Evolutionary conservation across 139 green algal species (phyloP).

Genomic region (Micractinium sp.): DNA sequence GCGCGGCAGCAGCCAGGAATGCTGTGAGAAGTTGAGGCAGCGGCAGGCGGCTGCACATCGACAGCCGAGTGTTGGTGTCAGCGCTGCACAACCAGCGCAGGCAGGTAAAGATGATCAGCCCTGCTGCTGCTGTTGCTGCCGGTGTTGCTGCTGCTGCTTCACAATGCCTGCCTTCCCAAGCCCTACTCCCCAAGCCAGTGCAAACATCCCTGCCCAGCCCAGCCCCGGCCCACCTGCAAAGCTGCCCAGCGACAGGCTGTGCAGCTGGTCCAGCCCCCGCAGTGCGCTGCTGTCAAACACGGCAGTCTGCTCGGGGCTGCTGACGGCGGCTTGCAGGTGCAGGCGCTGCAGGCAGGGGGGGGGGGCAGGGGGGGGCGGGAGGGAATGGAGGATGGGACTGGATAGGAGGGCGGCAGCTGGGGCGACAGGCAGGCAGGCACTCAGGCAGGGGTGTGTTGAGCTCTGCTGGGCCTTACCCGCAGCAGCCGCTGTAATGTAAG

Average conservation of each 20-base stretch:
- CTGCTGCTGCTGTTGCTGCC: too few species aligned
- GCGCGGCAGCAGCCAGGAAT: neutral
- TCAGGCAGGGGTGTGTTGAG: neutral
- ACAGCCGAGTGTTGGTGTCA: neutral
- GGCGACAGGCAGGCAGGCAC: neutral
- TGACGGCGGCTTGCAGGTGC: constrained; percentile 2
- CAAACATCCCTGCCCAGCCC: neutral
- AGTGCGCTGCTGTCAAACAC: neutral
- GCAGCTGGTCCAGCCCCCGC: neutral
- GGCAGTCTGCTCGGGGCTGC: neutral
- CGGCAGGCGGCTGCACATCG: neutral
- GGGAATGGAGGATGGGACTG: neutral
- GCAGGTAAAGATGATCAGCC: neutral
- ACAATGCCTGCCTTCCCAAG: too few species aligned
- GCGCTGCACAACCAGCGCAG: neutral
- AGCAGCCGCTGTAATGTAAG: neutral
- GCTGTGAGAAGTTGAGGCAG: neutral
- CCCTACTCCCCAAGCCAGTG: too few species aligned
- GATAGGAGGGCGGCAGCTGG: neutral
- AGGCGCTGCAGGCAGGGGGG: constrained; percentile 6
- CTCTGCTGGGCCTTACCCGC: too few species aligned
- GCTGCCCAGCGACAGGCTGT: neutral
- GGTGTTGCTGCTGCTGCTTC: too few species aligned
- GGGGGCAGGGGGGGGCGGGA: neutral
- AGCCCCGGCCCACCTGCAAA: constrained; percentile 3